Conservation (phyloP, 2,329 filamentous ascomycete genomes). For the Botrytis squamosa region DNA sequence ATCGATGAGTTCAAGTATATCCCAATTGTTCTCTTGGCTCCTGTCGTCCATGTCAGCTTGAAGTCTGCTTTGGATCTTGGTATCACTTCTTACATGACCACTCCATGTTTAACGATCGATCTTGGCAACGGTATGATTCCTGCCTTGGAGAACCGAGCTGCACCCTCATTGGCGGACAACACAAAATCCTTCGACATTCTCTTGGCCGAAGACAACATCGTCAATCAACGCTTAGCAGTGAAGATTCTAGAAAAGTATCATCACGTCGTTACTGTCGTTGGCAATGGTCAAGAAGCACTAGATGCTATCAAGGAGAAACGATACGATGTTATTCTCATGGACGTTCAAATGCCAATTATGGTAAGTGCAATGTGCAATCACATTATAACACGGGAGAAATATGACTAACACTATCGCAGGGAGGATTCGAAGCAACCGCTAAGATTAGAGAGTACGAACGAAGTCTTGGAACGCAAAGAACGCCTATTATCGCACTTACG, state of each 20-base stretch:
- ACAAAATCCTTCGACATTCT: constrained; percentile 95
- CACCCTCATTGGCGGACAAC: constrained; percentile 87
- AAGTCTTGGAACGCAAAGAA: constrained; percentile 74
- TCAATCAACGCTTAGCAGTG: constrained; percentile 93
- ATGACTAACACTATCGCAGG: constrained; percentile 54
- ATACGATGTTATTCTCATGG: constrained; percentile 97
- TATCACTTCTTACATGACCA: constrained; percentile 99
- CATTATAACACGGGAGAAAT: not conserved
- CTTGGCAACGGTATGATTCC: constrained; percentile 95
- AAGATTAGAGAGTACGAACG: constrained; percentile 96
- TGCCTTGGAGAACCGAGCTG: constrained; percentile 87
- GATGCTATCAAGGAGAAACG: constrained; percentile 88
- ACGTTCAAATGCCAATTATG: constrained; percentile 99
- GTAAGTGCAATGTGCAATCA: constrained; percentile 48
- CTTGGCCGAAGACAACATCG: constrained; percentile 92
- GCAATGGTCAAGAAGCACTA: constrained; percentile 90
- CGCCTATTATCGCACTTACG: constrained; percentile 93
- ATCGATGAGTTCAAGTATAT: constrained; percentile 98
- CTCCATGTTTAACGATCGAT: constrained; percentile 89
- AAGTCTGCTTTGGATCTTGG: constrained; percentile 93
- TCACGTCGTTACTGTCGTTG: constrained; percentile 86
- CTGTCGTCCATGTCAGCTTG: constrained; percentile 83
- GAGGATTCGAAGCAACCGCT: constrained; percentile 93
- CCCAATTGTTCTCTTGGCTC: constrained; percentile 88
- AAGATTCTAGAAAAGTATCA: constrained; percentile 98